Percentiles rank a stretch among this genome's conserved stretches.
These are phyloP conservation scores for Ceratobasidium sp. DNA, from an alignment of 1,284 basidiomycete genomes.

Conservation along the genomic window DNA sequence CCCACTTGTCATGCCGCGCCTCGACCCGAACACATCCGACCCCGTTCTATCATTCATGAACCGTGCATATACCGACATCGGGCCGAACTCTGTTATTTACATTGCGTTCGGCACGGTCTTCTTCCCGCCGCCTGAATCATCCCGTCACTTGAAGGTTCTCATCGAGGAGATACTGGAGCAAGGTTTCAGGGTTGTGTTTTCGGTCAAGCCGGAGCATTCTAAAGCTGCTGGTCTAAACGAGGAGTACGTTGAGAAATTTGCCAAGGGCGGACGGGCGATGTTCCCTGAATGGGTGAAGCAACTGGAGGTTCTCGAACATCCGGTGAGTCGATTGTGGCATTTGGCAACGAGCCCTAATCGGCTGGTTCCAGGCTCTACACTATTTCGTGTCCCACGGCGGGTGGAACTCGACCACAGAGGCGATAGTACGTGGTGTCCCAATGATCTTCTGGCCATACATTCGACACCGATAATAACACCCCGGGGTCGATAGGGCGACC, in stretches of 20 bases:
- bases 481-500: not conserved
- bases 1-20: not conserved
- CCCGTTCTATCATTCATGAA: conserved; percentile 31
- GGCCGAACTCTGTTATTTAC: conserved; percentile 32
- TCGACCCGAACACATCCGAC: not conserved
- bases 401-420: conserved; percentile 29
- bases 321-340: conserved; percentile 5
- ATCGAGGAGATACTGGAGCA: conserved; percentile 13
- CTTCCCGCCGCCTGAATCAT: conserved; percentile 12
- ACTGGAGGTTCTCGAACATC: conserved; percentile 33
- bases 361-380: conserved; percentile 10
- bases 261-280: conserved; percentile 14
- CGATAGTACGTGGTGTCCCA: conserved; percentile 21
- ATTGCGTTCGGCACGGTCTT: conserved; percentile 37
- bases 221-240: not conserved
- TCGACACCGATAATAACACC: not conserved
- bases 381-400: conserved; percentile 42
- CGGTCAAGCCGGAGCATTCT: not conserved
- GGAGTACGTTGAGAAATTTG: not conserved
- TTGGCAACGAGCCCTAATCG: not conserved
- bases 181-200: conserved; percentile 5
- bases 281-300: conserved; percentile 41
- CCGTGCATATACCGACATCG: conserved; percentile 27
- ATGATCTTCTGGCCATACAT: conserved; percentile 40
- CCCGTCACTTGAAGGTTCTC: conserved; percentile 10